These are phyloP conservation scores for Debaryomyces subglobosus DNA, from an alignment of 1,139 yeast genomes.

Conservation along the genomic window DNA sequence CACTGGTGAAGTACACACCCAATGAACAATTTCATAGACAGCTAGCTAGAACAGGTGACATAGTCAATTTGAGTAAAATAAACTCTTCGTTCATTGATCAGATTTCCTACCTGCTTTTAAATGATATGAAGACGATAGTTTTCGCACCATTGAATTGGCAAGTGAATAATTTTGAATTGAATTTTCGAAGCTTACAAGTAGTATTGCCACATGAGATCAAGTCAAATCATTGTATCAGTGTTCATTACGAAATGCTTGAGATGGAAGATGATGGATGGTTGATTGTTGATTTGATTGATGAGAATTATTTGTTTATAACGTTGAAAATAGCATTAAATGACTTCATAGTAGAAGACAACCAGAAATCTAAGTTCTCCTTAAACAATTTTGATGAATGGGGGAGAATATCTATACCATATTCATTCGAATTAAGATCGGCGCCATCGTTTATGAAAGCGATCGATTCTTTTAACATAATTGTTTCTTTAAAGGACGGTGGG, in stretches of 20 bases:
- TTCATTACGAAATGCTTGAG: constrained; percentile 15
- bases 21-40: constrained; percentile 29
- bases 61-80: constrained; percentile 23
- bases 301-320: constrained; percentile 36
- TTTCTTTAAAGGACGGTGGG: constrained; percentile 74
- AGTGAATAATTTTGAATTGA: constrained; percentile 26
- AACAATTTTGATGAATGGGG: constrained; percentile 56
- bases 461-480: constrained; percentile 46
- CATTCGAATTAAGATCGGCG: constrained; percentile 64
- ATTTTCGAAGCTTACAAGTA: constrained; percentile 31
- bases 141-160: constrained; percentile 34
- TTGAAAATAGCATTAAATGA: constrained; percentile 33
- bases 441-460: constrained; percentile 60
- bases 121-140: constrained; percentile 33
- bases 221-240: constrained; percentile 26
- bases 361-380: constrained; percentile 24
- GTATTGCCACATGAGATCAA: constrained; percentile 38
- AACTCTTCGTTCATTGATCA: constrained; percentile 24
- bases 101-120: constrained; percentile 31
- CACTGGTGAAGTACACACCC: constrained; percentile 11
- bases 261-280: constrained; percentile 19
- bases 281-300: constrained; percentile 33
- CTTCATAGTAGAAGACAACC: constrained; percentile 24
- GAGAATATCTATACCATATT: constrained; percentile 67
- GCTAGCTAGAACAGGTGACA: constrained; percentile 27